Evolutionary conservation across 192 early-diverging fungal genomes (phyloP).

Genomic region (Gonapodya prolifera): DNA sequence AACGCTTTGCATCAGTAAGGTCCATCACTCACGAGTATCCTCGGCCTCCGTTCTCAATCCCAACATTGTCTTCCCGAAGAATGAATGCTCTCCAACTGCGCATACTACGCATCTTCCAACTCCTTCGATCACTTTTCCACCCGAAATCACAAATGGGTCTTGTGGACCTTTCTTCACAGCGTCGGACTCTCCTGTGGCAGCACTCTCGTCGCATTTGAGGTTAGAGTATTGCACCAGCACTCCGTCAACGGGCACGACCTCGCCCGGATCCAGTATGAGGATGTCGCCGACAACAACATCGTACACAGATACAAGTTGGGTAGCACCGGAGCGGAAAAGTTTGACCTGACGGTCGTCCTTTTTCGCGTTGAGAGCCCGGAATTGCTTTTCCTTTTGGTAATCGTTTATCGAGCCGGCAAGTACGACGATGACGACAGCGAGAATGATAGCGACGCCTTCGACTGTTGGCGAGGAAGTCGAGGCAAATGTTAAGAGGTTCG

Average conservation of each 20-base stretch:
- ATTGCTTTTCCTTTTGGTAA: slow-evolving; percentile 77
- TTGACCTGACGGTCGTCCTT: slow-evolving; percentile 49
- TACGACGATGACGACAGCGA: slow-evolving; percentile 64
- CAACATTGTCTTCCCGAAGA: slow-evolving; percentile 80
- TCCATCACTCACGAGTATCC: too few species aligned
- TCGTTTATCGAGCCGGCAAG: slow-evolving; percentile 68
- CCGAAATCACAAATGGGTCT: slow-evolving; percentile 78
- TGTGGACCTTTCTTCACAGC: slow-evolving; percentile 56
- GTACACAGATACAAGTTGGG: slow-evolving; percentile 15
- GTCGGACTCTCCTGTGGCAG: slow-evolving; percentile 84
- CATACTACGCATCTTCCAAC: slow-evolving; percentile 75
- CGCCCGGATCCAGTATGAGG: slow-evolving; percentile 72
- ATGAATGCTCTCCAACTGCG: slow-evolving; percentile 77
- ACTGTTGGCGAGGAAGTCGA: too few species aligned
- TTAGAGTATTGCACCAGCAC: slow-evolving; percentile 57
- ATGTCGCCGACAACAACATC: slow-evolving; percentile 88
- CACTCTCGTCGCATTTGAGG: slow-evolving; percentile 73
- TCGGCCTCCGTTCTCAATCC: too few species aligned
- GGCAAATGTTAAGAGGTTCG: slow-evolving; percentile 15
- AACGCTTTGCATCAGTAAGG: too few species aligned
- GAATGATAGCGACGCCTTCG: too few species aligned
- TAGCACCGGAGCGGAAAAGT: slow-evolving; percentile 3
- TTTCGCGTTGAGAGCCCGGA: slow-evolving; percentile 70
- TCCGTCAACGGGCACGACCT: slow-evolving; percentile 91
- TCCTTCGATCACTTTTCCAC: slow-evolving; percentile 83